A percentile compares a stretch with the other conserved stretches of the same genome.
phyloP scores from a whole-genome alignment of 257 asterid genomes.

The Echites panduratus region DNA sequence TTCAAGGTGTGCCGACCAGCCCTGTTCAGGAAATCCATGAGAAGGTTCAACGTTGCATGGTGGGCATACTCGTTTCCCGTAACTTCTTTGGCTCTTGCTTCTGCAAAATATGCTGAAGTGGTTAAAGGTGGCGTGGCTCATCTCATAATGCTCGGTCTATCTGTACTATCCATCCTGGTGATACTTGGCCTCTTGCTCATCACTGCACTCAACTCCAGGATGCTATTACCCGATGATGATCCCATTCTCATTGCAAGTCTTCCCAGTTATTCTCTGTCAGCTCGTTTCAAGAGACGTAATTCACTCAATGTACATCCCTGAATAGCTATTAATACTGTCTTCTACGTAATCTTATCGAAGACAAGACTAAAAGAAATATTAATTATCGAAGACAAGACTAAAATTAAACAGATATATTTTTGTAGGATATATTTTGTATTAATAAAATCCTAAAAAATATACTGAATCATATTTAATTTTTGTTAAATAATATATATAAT shows the following conservation, averaged over 20 bases:
- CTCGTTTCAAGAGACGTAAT: neutral
- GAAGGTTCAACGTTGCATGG: conserved; percentile 52
- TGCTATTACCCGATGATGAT: conserved; percentile 36
- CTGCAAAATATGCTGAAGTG: conserved; percentile 45
- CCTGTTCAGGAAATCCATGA: conserved; percentile 61
- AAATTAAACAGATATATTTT: no score
- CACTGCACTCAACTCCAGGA: conserved; percentile 33
- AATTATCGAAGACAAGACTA: no score
- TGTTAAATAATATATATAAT: no score
- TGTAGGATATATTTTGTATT: no score
- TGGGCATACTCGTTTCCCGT: conserved; percentile 69
- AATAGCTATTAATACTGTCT: no score
- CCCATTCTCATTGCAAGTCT: conserved; percentile 18
- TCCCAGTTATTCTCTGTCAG: conserved; percentile 22
- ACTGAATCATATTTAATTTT: no score
- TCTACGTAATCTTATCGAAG: no score
- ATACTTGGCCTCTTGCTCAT: conserved; percentile 28
- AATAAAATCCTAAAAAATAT: no score
- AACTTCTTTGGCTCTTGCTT: conserved; percentile 44
- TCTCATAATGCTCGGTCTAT: conserved; percentile 27
- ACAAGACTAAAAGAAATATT: no score
- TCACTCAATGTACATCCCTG: no score
- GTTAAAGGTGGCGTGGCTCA: conserved; percentile 43
- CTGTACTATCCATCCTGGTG: conserved; percentile 38
- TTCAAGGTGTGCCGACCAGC: conserved; percentile 52